Percentiles rank a stretch among this genome's conserved stretches.
Evolutionary conservation across 2,329 filamentous ascomycete species (phyloP).

Genomic region (Botrytis fragariae): DNA sequence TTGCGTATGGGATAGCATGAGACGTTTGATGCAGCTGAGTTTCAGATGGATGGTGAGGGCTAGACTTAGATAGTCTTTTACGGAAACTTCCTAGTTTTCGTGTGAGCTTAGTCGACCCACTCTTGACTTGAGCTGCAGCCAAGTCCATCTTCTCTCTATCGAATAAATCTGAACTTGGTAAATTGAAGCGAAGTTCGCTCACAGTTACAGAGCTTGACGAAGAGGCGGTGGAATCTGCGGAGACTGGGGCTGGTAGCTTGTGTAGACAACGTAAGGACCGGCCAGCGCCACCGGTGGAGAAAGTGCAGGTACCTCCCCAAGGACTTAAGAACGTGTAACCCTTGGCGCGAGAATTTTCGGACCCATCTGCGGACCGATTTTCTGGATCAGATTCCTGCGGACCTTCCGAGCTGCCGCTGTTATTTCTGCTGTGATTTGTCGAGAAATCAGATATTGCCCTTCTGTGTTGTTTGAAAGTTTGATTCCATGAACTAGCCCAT

Average conservation of each 20-base stretch:
- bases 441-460: constrained; percentile 33
- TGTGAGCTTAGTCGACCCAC: constrained; percentile 13
- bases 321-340: constrained; percentile 80
- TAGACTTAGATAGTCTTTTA: constrained; percentile 22
- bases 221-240: constrained; percentile 23
- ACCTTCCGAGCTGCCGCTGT: constrained; percentile 23
- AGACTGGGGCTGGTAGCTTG: constrained; percentile 51
- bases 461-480: constrained; percentile 30
- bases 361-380: constrained; percentile 13
- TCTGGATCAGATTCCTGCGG: constrained; percentile 15
- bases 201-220: constrained; percentile 43
- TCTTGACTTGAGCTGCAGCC: constrained; percentile 16
- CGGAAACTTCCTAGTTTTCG: constrained; percentile 25
- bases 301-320: constrained; percentile 86
- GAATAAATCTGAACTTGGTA: constrained; percentile 60
- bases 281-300: constrained; percentile 73
- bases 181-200: constrained; percentile 87
- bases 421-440: constrained; percentile 23
- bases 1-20: constrained; percentile 29
- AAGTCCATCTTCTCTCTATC: constrained; percentile 21
- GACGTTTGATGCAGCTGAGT: constrained; percentile 29
- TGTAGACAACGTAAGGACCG: constrained; percentile 74
- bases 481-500: constrained; percentile 34
- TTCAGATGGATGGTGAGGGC: constrained; percentile 30
- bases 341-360: constrained; percentile 33